phyloP scores from a whole-genome alignment of 345 rosid genomes.

The Luvunga scandens region DNA sequence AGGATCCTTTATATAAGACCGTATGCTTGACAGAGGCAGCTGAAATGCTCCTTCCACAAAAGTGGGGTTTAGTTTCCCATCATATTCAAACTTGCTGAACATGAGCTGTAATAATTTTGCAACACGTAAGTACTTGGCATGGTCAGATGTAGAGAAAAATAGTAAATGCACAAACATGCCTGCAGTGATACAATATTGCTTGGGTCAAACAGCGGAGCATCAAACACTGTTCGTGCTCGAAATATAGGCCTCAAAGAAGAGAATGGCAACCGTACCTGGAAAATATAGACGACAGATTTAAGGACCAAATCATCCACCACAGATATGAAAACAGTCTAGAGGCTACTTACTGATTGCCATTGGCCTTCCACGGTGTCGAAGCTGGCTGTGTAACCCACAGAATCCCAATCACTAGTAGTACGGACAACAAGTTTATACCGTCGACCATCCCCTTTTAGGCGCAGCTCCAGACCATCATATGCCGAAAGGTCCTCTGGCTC shows the following conservation, averaged over 20 bases:
- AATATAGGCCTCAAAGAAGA: conserved; percentile 82
- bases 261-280: conserved; percentile 70
- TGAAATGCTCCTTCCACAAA: conserved; percentile 83
- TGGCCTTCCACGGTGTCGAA: conserved; percentile 73
- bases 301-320: neutral
- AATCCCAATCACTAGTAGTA: conserved; percentile 82
- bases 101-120: conserved; percentile 57
- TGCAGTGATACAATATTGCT: conserved; percentile 73
- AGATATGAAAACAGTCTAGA: neutral
- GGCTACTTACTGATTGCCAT: conserved; percentile 84
- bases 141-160: neutral
- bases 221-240: conserved; percentile 70
- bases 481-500: conserved; percentile 78
- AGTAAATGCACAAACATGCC: conserved; percentile 34
- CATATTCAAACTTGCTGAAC: conserved; percentile 98
- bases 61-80: conserved; percentile 85
- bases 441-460: conserved; percentile 79
- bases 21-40: conserved; percentile 70
- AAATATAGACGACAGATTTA: neutral
- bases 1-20: conserved; percentile 69
- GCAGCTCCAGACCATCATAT: conserved; percentile 83
- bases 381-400: conserved; percentile 78
- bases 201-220: conserved; percentile 78
- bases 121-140: neutral
- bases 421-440: conserved; percentile 82